Base-by-base conservation (phyloP, 1,284 basidiomycete genomes). In the Irpex lacteus region DNA sequence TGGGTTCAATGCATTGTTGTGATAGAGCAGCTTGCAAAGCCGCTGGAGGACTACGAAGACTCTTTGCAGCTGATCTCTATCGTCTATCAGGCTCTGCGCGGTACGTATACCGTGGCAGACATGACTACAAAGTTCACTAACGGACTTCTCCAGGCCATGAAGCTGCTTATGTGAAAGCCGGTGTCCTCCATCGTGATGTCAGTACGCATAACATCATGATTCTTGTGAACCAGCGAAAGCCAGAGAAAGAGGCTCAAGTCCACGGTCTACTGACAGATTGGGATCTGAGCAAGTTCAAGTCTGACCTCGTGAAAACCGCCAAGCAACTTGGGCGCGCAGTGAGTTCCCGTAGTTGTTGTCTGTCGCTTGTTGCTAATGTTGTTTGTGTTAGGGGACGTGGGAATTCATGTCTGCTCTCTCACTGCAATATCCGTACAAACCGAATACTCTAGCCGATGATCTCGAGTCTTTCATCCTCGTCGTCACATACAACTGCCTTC, bases 151-250 rank as follows among this genome's bases (percentile, higher is more conserved):
- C 21, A 34, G 26, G 21, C 21, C 21, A 26, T 26, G 2, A 55
- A 36, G 54, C 54, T 2, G 21, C 19, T 18, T 13, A 26, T 26
- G 21, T 40, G 18, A 54, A 37, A 36, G n/a, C 32, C 60, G 49
- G 19, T 7, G 18, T 52, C n/a, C 62, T 63, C 3, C 62, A 63
- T 55, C 36, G 59, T 19, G 53, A 63, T 37, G 54, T 63, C 13
- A 63, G 62, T 36, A 26, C 52, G 9, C 36, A 11, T 13, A 63
- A 63, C 38, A 60, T 63, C 19, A 26, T 63, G 58, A 26, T 11
- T 2, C 18, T 54, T 19, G 60, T 44, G 15, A n/a, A 18, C 2
- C 26, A 21, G 15, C 9, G 21, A 2, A 38, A 62, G 21, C 21
- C 21, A 26, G 21, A 8, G 54, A 36, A 15, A 53, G 32, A 8